phyloP scores from a whole-genome alignment of 75 land plant genomes.

The Pinus albicaulis region DNA sequence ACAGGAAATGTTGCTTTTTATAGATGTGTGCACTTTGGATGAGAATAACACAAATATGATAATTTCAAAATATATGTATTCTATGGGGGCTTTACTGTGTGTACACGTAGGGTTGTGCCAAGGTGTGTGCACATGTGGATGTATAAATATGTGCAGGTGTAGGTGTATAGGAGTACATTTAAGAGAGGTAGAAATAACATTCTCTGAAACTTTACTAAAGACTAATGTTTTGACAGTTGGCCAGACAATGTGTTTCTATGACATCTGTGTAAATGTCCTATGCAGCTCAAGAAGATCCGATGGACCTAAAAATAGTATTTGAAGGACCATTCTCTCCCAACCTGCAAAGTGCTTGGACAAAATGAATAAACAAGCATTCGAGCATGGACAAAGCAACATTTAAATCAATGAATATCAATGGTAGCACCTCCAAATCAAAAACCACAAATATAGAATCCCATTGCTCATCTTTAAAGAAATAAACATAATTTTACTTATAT shows the following conservation, averaged over 20 bases:
- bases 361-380: neutral
- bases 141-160: neutral
- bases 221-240: conserved; percentile 96
- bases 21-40: neutral
- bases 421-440: neutral
- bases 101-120: too few species aligned
- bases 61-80: neutral
- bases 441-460: neutral
- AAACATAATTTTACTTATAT: too few species aligned
- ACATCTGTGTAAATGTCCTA: conserved; percentile 87
- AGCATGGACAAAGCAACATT: neutral
- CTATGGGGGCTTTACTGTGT: neutral
- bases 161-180: neutral
- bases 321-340: conserved; percentile 99
- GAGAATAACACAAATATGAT: neutral
- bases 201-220: conserved; percentile 97
- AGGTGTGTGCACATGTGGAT: neutral
- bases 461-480: too few species aligned
- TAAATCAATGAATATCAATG: neutral
- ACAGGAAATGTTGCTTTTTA: neutral
- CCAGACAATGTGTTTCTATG: conserved; percentile 94
- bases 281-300: conserved; percentile 93
- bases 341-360: conserved; percentile 38
- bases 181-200: conserved; percentile 40
- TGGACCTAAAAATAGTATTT: conserved; percentile 92